Evolutionary conservation across 306 rosid species (phyloP).

Genomic region (Pachyrhizus erosus): DNA sequence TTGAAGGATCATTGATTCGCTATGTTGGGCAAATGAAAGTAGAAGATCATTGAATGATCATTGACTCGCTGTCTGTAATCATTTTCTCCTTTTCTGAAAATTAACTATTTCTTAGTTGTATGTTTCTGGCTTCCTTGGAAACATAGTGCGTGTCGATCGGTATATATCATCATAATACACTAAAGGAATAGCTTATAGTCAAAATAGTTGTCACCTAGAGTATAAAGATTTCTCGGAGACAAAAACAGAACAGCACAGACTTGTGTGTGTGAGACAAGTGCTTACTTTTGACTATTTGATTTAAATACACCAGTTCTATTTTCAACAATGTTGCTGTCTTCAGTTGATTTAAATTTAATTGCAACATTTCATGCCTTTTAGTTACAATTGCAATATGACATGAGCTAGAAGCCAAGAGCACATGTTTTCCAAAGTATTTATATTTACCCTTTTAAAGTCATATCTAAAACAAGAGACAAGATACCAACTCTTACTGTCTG

Average conservation of each 20-base stretch:
- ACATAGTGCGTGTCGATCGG: background rate
- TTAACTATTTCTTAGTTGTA: background rate
- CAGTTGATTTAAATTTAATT: background rate
- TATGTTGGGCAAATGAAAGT: too few relatives aligned
- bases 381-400: background rate
- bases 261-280: background rate
- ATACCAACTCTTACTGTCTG: background rate
- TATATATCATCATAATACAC: background rate
- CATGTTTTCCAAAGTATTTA: background rate
- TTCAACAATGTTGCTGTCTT: background rate
- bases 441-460: background rate
- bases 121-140: conserved; percentile 12
- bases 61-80: background rate
- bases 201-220: background rate
- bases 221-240: background rate
- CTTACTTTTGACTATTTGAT: background rate
- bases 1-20: too few relatives aligned
- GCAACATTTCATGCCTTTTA: background rate
- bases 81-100: background rate
- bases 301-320: background rate
- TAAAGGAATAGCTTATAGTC: background rate
- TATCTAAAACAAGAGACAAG: background rate
- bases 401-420: background rate
- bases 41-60: background rate
- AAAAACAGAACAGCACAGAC: background rate